Conservation (phyloP, 768 basidiomycete genomes). For the Tylopilus felleus region DNA sequence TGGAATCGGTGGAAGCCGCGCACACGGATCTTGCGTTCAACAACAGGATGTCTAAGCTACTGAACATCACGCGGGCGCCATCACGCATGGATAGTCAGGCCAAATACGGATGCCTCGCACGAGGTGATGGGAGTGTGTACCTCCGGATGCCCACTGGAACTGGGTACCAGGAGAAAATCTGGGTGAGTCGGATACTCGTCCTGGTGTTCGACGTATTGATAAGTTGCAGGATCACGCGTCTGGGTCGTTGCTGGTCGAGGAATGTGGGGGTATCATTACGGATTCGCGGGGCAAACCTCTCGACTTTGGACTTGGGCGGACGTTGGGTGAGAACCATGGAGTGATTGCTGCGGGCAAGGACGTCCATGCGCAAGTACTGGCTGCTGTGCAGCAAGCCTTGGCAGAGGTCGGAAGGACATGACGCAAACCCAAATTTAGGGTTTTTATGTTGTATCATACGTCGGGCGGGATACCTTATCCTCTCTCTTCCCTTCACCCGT, state of each 20-base stretch:
- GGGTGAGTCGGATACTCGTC: conserved; percentile 47
- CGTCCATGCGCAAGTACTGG: conserved; percentile 65
- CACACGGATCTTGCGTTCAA: conserved; percentile 91
- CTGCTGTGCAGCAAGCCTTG: conserved; percentile 64
- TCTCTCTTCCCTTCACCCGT: no score
- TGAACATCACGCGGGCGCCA: conserved; percentile 64
- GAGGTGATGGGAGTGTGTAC: conserved; percentile 85
- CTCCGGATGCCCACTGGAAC: conserved; percentile 73
- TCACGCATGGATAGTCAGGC: conserved; percentile 94
- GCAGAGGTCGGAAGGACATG: conserved; percentile 9
- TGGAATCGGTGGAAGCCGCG: conserved; percentile 89
- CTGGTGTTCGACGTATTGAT: no score
- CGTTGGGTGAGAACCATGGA: conserved; percentile 82
- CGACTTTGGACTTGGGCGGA: conserved; percentile 84
- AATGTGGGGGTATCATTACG: conserved; percentile 86
- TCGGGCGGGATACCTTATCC: no score
- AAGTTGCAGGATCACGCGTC: conserved; percentile 78
- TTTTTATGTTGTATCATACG: no score
- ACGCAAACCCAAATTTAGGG: no score
- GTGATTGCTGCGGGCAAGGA: conserved; percentile 78
- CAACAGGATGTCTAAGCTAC: conserved; percentile 59
- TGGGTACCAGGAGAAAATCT: conserved; percentile 91
- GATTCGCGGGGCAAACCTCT: conserved; percentile 78
- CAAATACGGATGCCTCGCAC: conserved; percentile 83
- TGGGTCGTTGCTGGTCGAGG: conserved; percentile 77